Base-by-base conservation (phyloP, 495 filamentous ascomycete species). In the Cladorrhinum samala region DNA sequence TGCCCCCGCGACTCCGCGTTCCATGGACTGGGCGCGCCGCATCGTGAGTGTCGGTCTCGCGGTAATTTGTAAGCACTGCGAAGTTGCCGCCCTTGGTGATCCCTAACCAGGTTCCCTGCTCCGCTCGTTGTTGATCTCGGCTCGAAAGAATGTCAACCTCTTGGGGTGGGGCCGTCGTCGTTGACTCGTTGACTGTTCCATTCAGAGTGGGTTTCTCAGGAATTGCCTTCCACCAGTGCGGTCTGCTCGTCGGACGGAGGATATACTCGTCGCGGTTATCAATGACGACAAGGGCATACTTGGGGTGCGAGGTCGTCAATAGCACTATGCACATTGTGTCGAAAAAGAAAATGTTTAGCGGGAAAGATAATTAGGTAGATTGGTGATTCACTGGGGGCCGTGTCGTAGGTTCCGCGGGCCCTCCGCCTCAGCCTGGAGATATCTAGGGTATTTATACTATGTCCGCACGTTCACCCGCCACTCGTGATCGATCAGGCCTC, bases 231-330 rank as follows among this genome's bases (percentile, higher is more conserved):
- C 93, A 99, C 86, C 87, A 96, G 57, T 85, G 76, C 52, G 86
- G 88, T 20, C 80, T 75, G 44, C 84, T 84, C 14, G 93, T 99
- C 46, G 93, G 91, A 18, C 93, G 89, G 43, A 82, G 79, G 48
- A 99, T 86, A 69, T 86, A 97, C 76, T 97, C 91, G 83, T 99
- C 93, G 64, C 93, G 81, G 66, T 99, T 99, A 72, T 90, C 85
- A 66, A 96, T 76, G 46, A 95, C 75, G 60, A 99, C 90, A 46
- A 97, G 75, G 11, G 91, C 81, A 71, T 96, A 99, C 47, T 81
- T 72, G 8, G 94, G 94, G 67, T 99, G 93, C 27, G 87, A 81
- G 3, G 91, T 96, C 36, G 94, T 91, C 42, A 95, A 66, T 24
- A 97, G 75, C 42, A 86, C 86, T 69, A 98, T 97, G 68, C 94